A percentile compares a stretch with the other conserved stretches of the same genome.
phyloP scores from a whole-genome alignment of 2,329 filamentous ascomycete species.

The Aspergillus jensenii region DNA sequence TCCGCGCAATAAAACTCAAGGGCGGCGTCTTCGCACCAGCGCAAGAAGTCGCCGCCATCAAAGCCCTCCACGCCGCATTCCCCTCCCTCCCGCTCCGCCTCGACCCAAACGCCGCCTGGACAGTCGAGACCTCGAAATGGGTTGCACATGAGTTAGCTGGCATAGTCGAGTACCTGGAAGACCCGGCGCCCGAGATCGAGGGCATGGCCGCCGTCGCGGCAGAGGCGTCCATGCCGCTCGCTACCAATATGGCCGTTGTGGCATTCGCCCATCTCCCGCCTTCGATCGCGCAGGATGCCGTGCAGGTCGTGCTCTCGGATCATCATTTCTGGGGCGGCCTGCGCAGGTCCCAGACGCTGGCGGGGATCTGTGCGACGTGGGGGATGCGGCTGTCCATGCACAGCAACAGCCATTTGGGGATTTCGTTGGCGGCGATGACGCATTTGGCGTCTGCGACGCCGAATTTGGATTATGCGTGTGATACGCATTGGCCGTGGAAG shows the following conservation, averaged over 20 bases:
- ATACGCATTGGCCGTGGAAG: constrained; percentile 50
- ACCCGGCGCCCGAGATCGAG: constrained; percentile 42
- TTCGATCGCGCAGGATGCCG: constrained; percentile 40
- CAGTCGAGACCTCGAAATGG: constrained; percentile 5
- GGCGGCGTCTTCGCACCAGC: constrained; percentile 44
- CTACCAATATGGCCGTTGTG: constrained; percentile 47
- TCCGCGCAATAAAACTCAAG: constrained; percentile 47
- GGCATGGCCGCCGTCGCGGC: constrained; percentile 47
- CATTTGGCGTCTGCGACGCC: constrained; percentile 43
- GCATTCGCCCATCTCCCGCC: constrained; percentile 42
- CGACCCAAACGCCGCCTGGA: constrained; percentile 5
- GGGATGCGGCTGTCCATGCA: constrained; percentile 45
- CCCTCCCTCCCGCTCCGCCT: constrained; percentile 33
- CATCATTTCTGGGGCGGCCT: constrained; percentile 49
- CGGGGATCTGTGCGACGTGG: constrained; percentile 36
- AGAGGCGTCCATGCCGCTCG: constrained; percentile 43
- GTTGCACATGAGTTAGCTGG: background rate
- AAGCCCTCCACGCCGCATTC: constrained; percentile 39
- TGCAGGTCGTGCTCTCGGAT: constrained; percentile 44
- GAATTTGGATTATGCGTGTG: constrained; percentile 46
- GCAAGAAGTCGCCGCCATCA: constrained; percentile 42
- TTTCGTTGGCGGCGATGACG: constrained; percentile 46
- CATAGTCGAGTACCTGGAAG: constrained; percentile 42
- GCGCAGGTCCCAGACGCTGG: constrained; percentile 42
- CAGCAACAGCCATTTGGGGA: constrained; percentile 46